Percentiles rank a stretch among this genome's conserved stretches.
Conservation (phyloP, 768 basidiomycete species). For the Rhizopogon sp. region DNA sequence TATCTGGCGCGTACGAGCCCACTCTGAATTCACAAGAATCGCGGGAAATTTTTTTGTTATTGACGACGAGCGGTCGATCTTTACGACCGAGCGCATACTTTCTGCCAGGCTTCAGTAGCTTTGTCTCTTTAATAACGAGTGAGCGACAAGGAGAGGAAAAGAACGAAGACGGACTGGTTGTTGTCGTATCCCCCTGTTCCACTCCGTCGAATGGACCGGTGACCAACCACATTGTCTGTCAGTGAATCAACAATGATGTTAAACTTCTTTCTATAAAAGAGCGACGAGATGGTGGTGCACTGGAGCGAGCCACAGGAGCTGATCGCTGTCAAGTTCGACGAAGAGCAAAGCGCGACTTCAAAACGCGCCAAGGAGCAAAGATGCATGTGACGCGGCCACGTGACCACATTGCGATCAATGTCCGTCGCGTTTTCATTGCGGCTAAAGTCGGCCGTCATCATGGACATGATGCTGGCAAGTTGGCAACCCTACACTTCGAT, state of each 20-base stretch:
- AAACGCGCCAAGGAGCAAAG: neutral
- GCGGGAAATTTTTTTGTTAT: conserved; percentile 60
- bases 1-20: conserved; percentile 42
- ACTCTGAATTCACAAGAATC: conserved; percentile 57
- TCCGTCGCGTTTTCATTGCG: no score
- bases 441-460: no score
- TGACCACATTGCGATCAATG: neutral
- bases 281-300: neutral
- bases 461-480: no score
- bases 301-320: neutral
- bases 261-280: neutral
- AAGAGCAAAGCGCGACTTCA: neutral
- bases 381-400: neutral
- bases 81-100: conserved; percentile 56
- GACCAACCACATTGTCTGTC: conserved; percentile 45
- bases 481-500: no score
- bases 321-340: neutral
- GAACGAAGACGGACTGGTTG: conserved; percentile 33
- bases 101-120: conserved; percentile 58
- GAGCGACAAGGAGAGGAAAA: neutral
- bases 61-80: conserved; percentile 44
- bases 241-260: neutral
- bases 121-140: conserved; percentile 32
- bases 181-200: conserved; percentile 25
- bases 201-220: conserved; percentile 51